Conservation (phyloP, 345 rosid species). For the Citrus sinensis region DNA sequence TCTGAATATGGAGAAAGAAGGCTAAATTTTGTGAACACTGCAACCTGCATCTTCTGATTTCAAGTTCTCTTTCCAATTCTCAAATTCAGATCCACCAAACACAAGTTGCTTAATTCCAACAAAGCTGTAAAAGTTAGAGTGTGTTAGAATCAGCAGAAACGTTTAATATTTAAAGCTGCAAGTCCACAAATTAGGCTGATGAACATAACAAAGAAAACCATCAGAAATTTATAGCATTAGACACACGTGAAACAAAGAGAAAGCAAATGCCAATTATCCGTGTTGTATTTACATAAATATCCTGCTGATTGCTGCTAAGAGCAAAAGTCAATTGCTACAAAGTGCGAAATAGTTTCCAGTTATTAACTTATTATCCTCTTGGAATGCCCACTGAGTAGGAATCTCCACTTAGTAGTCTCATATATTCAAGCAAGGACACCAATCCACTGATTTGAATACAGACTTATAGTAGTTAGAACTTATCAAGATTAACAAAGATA, state of each 20-base stretch:
- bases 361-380: not conserved
- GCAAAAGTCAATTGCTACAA: not conserved
- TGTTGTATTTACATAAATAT: not conserved
- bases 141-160: not conserved
- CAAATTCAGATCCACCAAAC: conserved; percentile 83
- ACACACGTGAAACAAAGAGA: not conserved
- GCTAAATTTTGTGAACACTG: conserved; percentile 64
- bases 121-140: conserved; percentile 38
- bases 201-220: not conserved
- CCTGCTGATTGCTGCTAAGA: not conserved
- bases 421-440: not conserved
- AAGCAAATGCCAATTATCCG: not conserved
- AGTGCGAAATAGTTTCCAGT: not conserved
- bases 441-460: not conserved
- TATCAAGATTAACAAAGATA: not conserved
- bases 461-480: not conserved
- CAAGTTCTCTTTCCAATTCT: conserved; percentile 74
- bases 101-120: conserved; percentile 79
- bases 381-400: not conserved
- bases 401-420: not conserved
- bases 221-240: not conserved
- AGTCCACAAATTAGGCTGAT: not conserved
- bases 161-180: not conserved
- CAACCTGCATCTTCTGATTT: conserved; percentile 72
- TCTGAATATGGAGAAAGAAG: not conserved